These are phyloP conservation scores for Alternaria ethzedia DNA, from an alignment of 2,329 filamentous ascomycete species.

Conservation along the genomic window DNA sequence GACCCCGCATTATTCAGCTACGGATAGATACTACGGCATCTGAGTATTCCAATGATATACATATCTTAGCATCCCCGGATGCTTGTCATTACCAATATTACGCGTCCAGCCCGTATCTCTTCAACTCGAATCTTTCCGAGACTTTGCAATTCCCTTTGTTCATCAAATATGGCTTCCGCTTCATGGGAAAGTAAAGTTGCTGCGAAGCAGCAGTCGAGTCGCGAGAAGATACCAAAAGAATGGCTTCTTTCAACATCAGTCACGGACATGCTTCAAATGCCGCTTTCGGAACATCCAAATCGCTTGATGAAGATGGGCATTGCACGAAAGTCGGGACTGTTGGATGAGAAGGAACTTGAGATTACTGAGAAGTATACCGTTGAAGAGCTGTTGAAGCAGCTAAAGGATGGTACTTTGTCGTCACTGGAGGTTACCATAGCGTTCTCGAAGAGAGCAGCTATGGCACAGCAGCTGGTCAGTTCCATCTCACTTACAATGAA, in stretches of 20 bases:
- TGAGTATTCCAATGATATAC: background rate
- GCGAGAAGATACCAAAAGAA: conserved; percentile 45
- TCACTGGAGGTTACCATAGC: conserved; percentile 57
- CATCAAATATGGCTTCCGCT: background rate
- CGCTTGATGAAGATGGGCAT: conserved; percentile 48
- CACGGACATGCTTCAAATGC: conserved; percentile 1
- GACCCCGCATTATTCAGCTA: background rate
- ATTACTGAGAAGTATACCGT: conserved; percentile 51
- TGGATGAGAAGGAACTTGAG: conserved; percentile 56
- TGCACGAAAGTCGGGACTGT: conserved; percentile 61
- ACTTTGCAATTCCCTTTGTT: background rate
- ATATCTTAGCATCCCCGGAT: background rate
- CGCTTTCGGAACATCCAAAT: conserved; percentile 1
- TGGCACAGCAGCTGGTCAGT: conserved; percentile 59
- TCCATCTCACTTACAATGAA: background rate
- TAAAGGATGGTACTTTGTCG: conserved; percentile 51
- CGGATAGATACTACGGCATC: conserved; percentile 1
- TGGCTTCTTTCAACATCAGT: conserved; percentile 44
- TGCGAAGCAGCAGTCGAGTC: background rate
- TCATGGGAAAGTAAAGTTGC: conserved; percentile 5
- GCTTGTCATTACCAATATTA: background rate
- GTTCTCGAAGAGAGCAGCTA: conserved; percentile 59
- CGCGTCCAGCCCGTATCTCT: background rate
- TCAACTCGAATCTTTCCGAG: background rate
- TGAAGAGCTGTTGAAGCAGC: conserved; percentile 43